phyloP scores from a whole-genome alignment of 2,329 filamentous ascomycete genomes.

The Nemania sp. region DNA sequence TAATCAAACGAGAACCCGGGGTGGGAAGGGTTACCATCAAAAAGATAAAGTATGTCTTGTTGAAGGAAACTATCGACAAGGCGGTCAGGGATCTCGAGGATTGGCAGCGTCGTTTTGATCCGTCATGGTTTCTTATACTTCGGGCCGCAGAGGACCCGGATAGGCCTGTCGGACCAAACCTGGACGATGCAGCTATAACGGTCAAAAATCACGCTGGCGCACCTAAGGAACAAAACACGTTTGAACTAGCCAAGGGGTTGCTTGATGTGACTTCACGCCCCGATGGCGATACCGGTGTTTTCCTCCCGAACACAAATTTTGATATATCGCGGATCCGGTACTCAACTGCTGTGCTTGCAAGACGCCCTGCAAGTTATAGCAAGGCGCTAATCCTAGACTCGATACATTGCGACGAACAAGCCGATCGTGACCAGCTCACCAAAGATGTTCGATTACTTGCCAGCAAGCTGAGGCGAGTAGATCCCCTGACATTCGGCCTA shows the following conservation, averaged over 20 bases:
- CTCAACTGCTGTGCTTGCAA: neutral
- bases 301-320: neutral
- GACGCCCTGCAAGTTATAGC: neutral
- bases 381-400: constrained; percentile 5
- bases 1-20: constrained; percentile 5
- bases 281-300: neutral
- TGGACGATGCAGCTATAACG: neutral
- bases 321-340: neutral
- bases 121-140: constrained; percentile 12
- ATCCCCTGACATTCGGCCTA: constrained; percentile 5
- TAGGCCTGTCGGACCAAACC: neutral
- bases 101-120: constrained; percentile 7
- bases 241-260: neutral
- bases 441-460: neutral
- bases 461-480: neutral
- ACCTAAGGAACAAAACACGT: neutral
- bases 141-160: neutral
- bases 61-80: constrained; percentile 3
- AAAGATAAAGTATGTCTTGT: neutral
- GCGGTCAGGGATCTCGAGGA: neutral
- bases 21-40: neutral
- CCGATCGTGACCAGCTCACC: neutral
- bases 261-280: constrained; percentile 1
- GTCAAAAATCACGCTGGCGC: neutral
- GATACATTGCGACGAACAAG: neutral